phyloP scores from a whole-genome alignment of 2,329 filamentous ascomycete genomes.

The Dactylellina sp. region DNA sequence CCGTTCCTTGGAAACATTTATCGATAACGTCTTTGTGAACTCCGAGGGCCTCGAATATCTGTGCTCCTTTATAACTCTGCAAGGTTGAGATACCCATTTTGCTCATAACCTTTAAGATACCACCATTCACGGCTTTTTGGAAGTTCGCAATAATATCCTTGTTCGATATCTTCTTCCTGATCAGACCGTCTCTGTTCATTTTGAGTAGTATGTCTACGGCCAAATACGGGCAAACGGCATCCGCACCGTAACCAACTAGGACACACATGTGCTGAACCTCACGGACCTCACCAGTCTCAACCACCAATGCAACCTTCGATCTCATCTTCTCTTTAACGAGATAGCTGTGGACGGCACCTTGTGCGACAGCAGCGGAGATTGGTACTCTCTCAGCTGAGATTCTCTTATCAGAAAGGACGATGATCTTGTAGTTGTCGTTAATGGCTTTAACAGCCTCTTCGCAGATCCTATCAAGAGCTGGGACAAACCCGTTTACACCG shows the following conservation, averaged over 20 bases:
- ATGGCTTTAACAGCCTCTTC: slow-evolving; percentile 85
- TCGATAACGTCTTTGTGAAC: slow-evolving; percentile 92
- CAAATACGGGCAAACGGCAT: slow-evolving; percentile 93
- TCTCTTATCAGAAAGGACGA: slow-evolving; percentile 89
- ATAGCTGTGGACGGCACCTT: slow-evolving; percentile 94
- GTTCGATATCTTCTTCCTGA: slow-evolving; percentile 86
- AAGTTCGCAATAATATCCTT: slow-evolving; percentile 92
- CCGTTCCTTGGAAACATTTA: slow-evolving; percentile 92
- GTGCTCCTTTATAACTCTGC: slow-evolving; percentile 95
- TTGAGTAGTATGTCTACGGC: slow-evolving; percentile 97
- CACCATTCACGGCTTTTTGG: slow-evolving; percentile 94
- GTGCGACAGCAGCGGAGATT: slow-evolving; percentile 86
- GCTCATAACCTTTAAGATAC: slow-evolving; percentile 98
- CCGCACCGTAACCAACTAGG: slow-evolving; percentile 92
- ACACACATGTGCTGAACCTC: slow-evolving; percentile 99
- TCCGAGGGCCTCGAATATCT: slow-evolving; percentile 96
- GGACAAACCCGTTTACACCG: slow-evolving; percentile 84
- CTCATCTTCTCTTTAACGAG: slow-evolving; percentile 96
- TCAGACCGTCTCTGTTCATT: slow-evolving; percentile 91
- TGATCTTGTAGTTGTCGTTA: slow-evolving; percentile 82
- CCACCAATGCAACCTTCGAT: slow-evolving; percentile 84
- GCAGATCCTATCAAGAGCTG: slow-evolving; percentile 88
- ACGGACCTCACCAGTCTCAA: slow-evolving; percentile 94
- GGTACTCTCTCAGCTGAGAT: slow-evolving; percentile 84
- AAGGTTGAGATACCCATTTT: slow-evolving; percentile 99